A percentile compares a stretch with the other conserved stretches of the same genome.
These are phyloP conservation scores for Boletus rex-veris DNA, from an alignment of 768 basidiomycete species.

Conservation along the genomic window DNA sequence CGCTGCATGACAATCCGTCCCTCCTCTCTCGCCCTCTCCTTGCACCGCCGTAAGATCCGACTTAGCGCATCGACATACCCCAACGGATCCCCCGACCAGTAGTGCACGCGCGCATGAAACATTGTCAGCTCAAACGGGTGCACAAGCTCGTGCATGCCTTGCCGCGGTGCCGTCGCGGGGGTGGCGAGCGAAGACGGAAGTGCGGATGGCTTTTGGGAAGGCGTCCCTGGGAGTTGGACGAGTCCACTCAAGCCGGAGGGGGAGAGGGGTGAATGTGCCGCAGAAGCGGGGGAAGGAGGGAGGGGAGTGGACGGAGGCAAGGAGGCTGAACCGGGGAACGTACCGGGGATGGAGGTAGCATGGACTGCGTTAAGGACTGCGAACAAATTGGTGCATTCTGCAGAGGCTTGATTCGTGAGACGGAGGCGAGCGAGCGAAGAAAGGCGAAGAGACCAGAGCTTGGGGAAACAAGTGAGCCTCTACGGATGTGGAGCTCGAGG, in stretches of 20 bases:
- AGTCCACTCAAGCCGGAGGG: slow-evolving; percentile 21
- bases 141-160: slow-evolving; percentile 6
- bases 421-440: slow-evolving; percentile 76
- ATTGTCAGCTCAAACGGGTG: slow-evolving; percentile 56
- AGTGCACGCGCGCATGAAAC: slow-evolving; percentile 69
- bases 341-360: slow-evolving; percentile 47
- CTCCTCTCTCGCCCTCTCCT: slow-evolving; percentile 42
- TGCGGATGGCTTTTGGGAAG: slow-evolving; percentile 14
- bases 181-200: slow-evolving; percentile 1
- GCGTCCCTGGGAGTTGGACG: slow-evolving; percentile 24
- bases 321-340: slow-evolving; percentile 42
- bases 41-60: slow-evolving; percentile 61
- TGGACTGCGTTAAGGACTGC: slow-evolving; percentile 60
- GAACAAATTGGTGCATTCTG: slow-evolving; percentile 80
- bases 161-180: slow-evolving; percentile 22
- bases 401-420: slow-evolving; percentile 82
- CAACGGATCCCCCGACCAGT: slow-evolving; percentile 80
- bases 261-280: slow-evolving; percentile 12
- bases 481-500: not conserved
- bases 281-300: slow-evolving; percentile 35
- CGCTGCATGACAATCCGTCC: slow-evolving; percentile 17
- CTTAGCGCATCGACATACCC: slow-evolving; percentile 74
- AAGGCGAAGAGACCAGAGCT: slow-evolving; percentile 86
- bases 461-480: slow-evolving; percentile 1
- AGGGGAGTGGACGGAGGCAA: slow-evolving; percentile 4